Base-by-base conservation (phyloP, 2,329 filamentous ascomycete genomes). In the Penicillium freii region DNA sequence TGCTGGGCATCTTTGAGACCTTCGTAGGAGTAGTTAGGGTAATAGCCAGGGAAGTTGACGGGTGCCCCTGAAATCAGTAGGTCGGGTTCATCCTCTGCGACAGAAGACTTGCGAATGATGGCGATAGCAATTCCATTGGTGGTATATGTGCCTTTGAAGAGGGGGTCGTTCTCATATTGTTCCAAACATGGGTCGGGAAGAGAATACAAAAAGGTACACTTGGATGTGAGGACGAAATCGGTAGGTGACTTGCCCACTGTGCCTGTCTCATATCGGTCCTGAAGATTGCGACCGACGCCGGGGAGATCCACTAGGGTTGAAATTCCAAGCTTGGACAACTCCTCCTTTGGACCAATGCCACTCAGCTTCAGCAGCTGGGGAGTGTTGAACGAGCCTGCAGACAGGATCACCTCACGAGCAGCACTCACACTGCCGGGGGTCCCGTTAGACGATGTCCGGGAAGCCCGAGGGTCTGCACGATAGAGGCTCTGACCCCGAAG, bases 311-410 rank as follows among this genome's bases (percentile, higher is more conserved):
- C 77, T 10, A 85, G 61, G 0, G 81, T 71, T 1, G 75, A 60
- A 57, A 87, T 86, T 17, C 75, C 73, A 63, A 81, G 78, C 49
- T 76, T 74, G 19, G 76, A 61, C 9, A 88, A 77, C 60, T 85
- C 80, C 0, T 73, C 69, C 25, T 72, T 66, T 0, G 84, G 83
- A 0, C 85, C 85, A 43, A 88, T 81, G 10, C 85, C 85, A 49
- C 78, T 82, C 3, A 87, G 78, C 74, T 85, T 84, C 15, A 88
- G 79, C 6, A 88, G 73, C 68, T 88, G 85, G 8, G 84, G 84
- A 1, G 81, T 82, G 71, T 87, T 85, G 71, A 84, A 87, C 0
- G 84, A 78, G 11, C 85, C 86, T 10, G 69, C 76, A 8, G 77
- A 69, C 10, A 80, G 50, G 55, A 80, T 78, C 17, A 80, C 73